Evolutionary conservation across 2,329 filamentous ascomycete genomes (phyloP).

Genomic region (Huntiella bhutanensis): DNA sequence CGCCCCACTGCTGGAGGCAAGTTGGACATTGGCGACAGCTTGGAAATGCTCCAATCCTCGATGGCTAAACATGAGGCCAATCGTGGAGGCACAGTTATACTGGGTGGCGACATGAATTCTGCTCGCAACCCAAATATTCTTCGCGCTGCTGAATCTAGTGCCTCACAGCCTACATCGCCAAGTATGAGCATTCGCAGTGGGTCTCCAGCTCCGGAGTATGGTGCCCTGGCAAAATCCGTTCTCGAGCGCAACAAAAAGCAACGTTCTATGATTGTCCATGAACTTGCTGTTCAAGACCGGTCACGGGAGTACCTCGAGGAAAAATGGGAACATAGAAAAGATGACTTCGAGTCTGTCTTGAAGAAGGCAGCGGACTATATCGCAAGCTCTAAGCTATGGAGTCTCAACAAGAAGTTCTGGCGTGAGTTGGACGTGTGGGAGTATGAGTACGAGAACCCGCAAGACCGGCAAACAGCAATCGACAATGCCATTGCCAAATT

Average conservation of each 20-base stretch:
- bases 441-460: constrained; percentile 34
- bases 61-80: constrained; percentile 24
- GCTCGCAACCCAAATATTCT: constrained; percentile 3
- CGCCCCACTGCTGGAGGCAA: neutral
- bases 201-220: constrained; percentile 33
- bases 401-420: constrained; percentile 35
- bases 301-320: constrained; percentile 28
- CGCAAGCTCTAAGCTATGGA: constrained; percentile 30
- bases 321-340: constrained; percentile 31
- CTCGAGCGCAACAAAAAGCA: constrained; percentile 35
- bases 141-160: constrained; percentile 17
- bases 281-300: constrained; percentile 36
- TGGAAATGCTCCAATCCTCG: constrained; percentile 29
- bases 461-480: constrained; percentile 39
- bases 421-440: constrained; percentile 47
- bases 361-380: constrained; percentile 39
- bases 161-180: constrained; percentile 33
- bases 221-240: constrained; percentile 31
- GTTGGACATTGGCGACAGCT: constrained; percentile 24
- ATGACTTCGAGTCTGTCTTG: constrained; percentile 35
- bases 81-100: constrained; percentile 17
- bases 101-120: constrained; percentile 3
- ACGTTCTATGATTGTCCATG: constrained; percentile 36
- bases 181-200: constrained; percentile 31
- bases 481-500: constrained; percentile 41